Evolutionary conservation across 2,329 filamentous ascomycete genomes (phyloP).

Genomic region (Colletotrichum truncatum): DNA sequence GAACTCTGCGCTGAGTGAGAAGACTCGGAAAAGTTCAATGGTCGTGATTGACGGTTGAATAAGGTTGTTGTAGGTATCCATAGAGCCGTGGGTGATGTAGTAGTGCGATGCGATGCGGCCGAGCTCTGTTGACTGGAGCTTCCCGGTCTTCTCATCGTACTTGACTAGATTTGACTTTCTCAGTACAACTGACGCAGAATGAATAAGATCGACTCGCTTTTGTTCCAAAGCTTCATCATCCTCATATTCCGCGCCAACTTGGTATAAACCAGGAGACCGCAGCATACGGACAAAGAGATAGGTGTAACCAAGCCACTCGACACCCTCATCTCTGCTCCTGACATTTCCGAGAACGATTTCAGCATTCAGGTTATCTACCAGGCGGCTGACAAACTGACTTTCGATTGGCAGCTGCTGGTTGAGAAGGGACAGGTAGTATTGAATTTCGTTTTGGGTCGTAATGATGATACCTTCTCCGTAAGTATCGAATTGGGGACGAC

Average conservation of each 20-base stretch:
- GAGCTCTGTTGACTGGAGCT: slow-evolving; percentile 89
- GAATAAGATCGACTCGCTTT: slow-evolving; percentile 95
- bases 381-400: slow-evolving; percentile 90
- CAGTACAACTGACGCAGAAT: slow-evolving; percentile 88
- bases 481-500: slow-evolving; percentile 94
- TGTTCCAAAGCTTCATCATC: slow-evolving; percentile 92
- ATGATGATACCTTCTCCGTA: slow-evolving; percentile 99
- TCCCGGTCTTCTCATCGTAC: slow-evolving; percentile 93
- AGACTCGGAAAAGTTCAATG: slow-evolving; percentile 96
- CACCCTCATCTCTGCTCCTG: slow-evolving; percentile 89
- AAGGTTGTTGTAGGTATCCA: slow-evolving; percentile 96
- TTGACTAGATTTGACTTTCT: slow-evolving; percentile 91
- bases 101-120: slow-evolving; percentile 97
- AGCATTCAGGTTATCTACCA: slow-evolving; percentile 96
- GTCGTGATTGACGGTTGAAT: slow-evolving; percentile 92
- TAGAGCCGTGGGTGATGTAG: slow-evolving; percentile 95
- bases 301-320: slow-evolving; percentile 99
- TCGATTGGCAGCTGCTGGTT: slow-evolving; percentile 99
- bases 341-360: slow-evolving; percentile 96
- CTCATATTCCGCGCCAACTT: slow-evolving; percentile 95
- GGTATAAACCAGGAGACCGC: slow-evolving; percentile 91
- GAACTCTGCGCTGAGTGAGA: slow-evolving; percentile 96
- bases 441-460: slow-evolving; percentile 92
- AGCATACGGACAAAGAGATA: slow-evolving; percentile 99
- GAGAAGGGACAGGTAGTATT: slow-evolving; percentile 95